phyloP scores from a whole-genome alignment of 176 grass and related monocot species.

The Musa beccarii region DNA sequence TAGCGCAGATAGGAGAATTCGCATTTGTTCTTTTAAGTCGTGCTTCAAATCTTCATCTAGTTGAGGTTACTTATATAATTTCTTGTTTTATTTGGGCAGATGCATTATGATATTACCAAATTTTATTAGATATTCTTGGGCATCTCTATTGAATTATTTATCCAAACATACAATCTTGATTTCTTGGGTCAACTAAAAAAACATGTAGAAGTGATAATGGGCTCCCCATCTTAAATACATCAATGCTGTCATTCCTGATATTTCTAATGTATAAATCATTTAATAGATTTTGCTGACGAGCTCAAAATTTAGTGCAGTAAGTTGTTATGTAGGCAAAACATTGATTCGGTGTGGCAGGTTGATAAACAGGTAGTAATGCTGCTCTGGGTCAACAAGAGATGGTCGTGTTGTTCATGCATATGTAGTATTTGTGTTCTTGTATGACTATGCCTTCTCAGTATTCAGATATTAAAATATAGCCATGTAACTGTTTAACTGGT shows the following conservation, averaged over 20 bases:
- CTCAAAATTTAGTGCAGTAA: background rate
- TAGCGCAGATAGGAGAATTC: slow-evolving; percentile 99
- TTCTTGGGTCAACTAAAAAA: background rate
- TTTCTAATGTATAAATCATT: background rate
- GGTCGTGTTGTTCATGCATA: no score
- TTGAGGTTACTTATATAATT: slow-evolving; percentile 60
- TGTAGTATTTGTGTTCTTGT: no score
- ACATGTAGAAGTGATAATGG: background rate
- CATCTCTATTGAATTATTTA: background rate
- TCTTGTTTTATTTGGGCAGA: slow-evolving; percentile 4
- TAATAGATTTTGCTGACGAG: background rate
- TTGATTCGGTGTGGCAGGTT: background rate
- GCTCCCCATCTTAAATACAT: background rate
- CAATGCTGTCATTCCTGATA: background rate
- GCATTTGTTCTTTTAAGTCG: slow-evolving; percentile 98
- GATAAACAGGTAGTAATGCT: background rate
- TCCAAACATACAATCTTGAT: background rate
- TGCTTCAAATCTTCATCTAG: slow-evolving; percentile 96
- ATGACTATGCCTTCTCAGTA: no score
- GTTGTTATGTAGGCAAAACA: background rate
- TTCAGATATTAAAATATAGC: no score
- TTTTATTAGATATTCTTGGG: background rate
- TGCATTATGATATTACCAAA: background rate
- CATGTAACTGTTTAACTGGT: background rate
- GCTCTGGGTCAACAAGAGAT: background rate